These are phyloP conservation scores for Stachybotrys chartarum DNA, from an alignment of 2,329 filamentous ascomycete species.

Conservation along the genomic window DNA sequence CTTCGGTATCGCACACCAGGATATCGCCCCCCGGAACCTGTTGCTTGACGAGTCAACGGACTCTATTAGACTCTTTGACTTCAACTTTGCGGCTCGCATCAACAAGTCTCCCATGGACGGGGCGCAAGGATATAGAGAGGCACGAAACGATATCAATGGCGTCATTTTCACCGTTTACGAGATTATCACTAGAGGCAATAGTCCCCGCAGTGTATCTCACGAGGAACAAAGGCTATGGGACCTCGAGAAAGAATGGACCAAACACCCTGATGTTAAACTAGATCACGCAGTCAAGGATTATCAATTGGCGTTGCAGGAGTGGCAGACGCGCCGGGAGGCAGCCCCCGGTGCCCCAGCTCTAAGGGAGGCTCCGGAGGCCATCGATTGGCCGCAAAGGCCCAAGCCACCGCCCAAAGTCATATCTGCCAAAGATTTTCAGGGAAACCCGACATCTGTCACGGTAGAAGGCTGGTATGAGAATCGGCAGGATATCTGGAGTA, in stretches of 20 bases:
- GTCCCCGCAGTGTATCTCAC: slow-evolving; percentile 12
- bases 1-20: slow-evolving; percentile 28
- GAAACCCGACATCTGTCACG: neutral
- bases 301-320: slow-evolving; percentile 14
- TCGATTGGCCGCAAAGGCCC: slow-evolving; percentile 12
- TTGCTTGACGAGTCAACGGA: slow-evolving; percentile 24
- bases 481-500: slow-evolving; percentile 7
- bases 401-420: slow-evolving; percentile 5
- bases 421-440: neutral
- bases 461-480: slow-evolving; percentile 6
- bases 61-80: slow-evolving; percentile 28
- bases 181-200: slow-evolving; percentile 24
- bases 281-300: slow-evolving; percentile 20
- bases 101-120: neutral
- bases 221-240: slow-evolving; percentile 14
- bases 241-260: slow-evolving; percentile 16
- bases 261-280: slow-evolving; percentile 22
- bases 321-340: slow-evolving; percentile 7
- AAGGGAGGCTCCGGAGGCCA: slow-evolving; percentile 2
- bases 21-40: slow-evolving; percentile 30
- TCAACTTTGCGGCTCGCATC: slow-evolving; percentile 20
- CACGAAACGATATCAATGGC: slow-evolving; percentile 25
- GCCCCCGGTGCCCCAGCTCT: neutral
- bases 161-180: slow-evolving; percentile 28
- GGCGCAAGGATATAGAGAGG: slow-evolving; percentile 4